A percentile compares a stretch with the other conserved stretches of the same genome.
Evolutionary conservation across 192 early-diverging fungal species (phyloP).

Genomic region (Dissophora globulifera): DNA sequence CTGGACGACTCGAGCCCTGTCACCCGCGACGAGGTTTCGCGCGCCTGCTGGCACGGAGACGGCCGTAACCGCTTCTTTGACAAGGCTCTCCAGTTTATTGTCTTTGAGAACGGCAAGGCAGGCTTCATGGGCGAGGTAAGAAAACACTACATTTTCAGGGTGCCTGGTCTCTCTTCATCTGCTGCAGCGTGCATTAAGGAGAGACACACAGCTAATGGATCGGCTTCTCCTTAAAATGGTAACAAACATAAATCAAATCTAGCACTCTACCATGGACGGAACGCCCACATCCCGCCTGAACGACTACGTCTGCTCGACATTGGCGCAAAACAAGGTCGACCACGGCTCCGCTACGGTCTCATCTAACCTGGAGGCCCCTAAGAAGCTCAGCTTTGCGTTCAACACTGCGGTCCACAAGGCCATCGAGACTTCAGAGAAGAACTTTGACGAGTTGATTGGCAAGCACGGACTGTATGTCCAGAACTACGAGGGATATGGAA

Average conservation of each 20-base stretch:
- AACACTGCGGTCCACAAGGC: constrained; percentile 66
- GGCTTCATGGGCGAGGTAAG: constrained; percentile 90
- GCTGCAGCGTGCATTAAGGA: too few species aligned
- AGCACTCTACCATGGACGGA: constrained; percentile 95
- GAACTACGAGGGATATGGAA: constrained; percentile 91
- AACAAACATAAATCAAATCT: too few species aligned
- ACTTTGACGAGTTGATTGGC: constrained; percentile 83
- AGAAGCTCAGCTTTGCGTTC: constrained; percentile 78
- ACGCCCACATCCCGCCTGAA: constrained; percentile 90
- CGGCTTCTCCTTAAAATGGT: too few species aligned
- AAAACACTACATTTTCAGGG: background rate
- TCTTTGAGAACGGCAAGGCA: constrained; percentile 97
- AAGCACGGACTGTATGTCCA: constrained; percentile 86
- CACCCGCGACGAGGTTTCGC: constrained; percentile 88
- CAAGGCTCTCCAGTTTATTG: constrained; percentile 96
- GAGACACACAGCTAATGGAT: too few species aligned
- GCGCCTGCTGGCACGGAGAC: constrained; percentile 95
- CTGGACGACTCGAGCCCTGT: constrained; percentile 89
- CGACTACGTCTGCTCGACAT: constrained; percentile 77
- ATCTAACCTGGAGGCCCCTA: constrained; percentile 70
- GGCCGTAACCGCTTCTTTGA: constrained; percentile 98
- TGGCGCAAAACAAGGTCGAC: constrained; percentile 77
- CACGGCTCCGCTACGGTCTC: constrained; percentile 71
- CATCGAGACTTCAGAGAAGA: constrained; percentile 73
- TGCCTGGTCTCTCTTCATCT: too few species aligned